Conservation (phyloP, 495 filamentous ascomycete genomes). For the Aspergillus affinis region DNA sequence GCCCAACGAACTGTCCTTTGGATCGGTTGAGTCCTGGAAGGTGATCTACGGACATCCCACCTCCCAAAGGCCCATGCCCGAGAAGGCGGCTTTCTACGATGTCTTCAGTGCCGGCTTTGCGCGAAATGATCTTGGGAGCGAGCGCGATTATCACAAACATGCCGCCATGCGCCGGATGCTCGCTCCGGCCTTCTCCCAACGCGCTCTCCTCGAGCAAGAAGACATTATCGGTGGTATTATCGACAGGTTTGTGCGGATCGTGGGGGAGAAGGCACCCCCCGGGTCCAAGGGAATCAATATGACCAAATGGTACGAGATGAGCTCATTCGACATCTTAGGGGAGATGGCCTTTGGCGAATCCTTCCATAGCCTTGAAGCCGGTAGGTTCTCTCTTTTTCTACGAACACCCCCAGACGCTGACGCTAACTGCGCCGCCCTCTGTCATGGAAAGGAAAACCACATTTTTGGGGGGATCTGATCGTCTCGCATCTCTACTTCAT, state of each 20-base stretch:
- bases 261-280: no score
- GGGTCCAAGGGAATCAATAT: constrained; percentile 32
- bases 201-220: constrained; percentile 20
- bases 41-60: constrained; percentile 12
- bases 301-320: constrained; percentile 50
- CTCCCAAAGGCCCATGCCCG: neutral
- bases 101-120: constrained; percentile 20
- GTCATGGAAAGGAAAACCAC: constrained; percentile 34
- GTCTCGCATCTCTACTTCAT: constrained; percentile 17
- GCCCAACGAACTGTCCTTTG: constrained; percentile 19
- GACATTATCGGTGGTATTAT: constrained; percentile 7
- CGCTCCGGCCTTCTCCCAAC: constrained; percentile 18
- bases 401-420: no score
- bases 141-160: constrained; percentile 20
- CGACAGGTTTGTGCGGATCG: constrained; percentile 9
- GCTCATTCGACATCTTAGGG: constrained; percentile 55
- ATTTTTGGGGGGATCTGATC: constrained; percentile 34
- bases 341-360: constrained; percentile 54
- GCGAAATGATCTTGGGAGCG: constrained; percentile 18
- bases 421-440: no score
- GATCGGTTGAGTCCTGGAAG: constrained; percentile 13
- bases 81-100: constrained; percentile 23
- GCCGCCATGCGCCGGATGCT: constrained; percentile 15
- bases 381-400: no score
- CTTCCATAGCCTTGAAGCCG: constrained; percentile 50